These are phyloP conservation scores for Hydnum rufescens DNA, from an alignment of 768 basidiomycete species.

Conservation along the genomic window DNA sequence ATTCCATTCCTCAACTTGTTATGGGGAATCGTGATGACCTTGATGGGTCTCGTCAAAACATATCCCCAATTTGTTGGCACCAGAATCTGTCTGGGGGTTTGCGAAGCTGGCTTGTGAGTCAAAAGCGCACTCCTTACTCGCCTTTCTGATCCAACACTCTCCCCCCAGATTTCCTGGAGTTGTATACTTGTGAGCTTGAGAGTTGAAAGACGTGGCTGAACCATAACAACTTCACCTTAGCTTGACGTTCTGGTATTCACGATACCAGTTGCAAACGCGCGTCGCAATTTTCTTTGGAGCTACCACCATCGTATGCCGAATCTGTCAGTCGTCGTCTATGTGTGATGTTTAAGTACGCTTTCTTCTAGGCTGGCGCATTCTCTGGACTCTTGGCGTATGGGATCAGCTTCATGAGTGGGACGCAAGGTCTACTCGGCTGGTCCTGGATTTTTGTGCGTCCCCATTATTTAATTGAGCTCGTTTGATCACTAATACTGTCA, in stretches of 20 bases:
- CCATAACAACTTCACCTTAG: too few relatives aligned
- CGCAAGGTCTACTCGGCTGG: conserved; percentile 32
- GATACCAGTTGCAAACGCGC: conserved; percentile 37
- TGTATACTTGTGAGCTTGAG: too few relatives aligned
- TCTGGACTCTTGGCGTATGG: conserved; percentile 6
- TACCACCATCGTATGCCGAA: conserved; percentile 33
- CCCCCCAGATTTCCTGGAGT: too few relatives aligned
- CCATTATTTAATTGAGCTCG: conserved; percentile 22
- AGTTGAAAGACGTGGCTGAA: too few relatives aligned
- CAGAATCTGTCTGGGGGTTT: conserved; percentile 38
- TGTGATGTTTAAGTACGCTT: neutral
- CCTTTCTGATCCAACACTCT: too few relatives aligned
- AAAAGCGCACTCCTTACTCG: too few relatives aligned
- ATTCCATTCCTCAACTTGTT: conserved; percentile 13
- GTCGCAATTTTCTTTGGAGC: conserved; percentile 46
- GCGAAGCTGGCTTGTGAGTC: conserved; percentile 37
- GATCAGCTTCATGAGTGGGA: conserved; percentile 3
- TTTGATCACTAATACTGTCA: neutral
- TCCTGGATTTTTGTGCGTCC: too few relatives aligned
- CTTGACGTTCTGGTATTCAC: conserved; percentile 49
- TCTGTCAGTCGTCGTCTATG: neutral
- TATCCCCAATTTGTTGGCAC: conserved; percentile 41
- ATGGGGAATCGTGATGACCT: too few relatives aligned
- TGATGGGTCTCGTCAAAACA: too few relatives aligned
- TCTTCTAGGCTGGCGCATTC: neutral